Base-by-base conservation (phyloP, 164 flowering plant genomes). In the Saururus chinensis region DNA sequence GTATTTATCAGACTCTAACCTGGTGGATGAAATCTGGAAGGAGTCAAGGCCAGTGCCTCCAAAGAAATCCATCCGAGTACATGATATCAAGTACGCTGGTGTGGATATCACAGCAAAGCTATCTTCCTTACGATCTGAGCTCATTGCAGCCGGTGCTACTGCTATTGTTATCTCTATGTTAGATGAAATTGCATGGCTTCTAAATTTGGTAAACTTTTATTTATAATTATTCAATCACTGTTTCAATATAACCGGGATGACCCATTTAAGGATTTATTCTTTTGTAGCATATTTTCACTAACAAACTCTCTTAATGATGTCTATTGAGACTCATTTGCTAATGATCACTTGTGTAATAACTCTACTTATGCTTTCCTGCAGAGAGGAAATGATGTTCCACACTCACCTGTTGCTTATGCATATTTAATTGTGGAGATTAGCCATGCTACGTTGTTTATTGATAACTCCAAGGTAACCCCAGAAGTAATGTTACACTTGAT, bases 131-230 rank as follows among this genome's bases (percentile, higher is more conserved):
- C 83, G 97, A 68, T 78, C 85, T 30, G 83, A 88, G 67, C 79
- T 93, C 21, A 52, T 20, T 59, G 76, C 75, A 70, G 78, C 76
- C 65, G 89, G 87, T 68, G 66, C 82, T 63, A 80, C 91, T 62
- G 91, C 95, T 25, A 85, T 88, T 62, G 80, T 88, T 56, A 76
- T 90, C 54, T 81, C 96, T 17, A 85, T 83, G 96, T 96, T 93
- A 66, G 99, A 93, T 83, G 99, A 93, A 69, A 63, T 93, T 61
- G 96, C 97, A 11, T 93, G 99, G 99, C 73, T 93, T 74, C 74
- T 93, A 78, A 93, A 93, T 79, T 70, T 88, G 96, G 99, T 93
- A 84, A 76, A 55, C 40, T 30, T 62, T 59, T 53, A 53, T 53
- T 10, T 21, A 30, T 37, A 9, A 40, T 30, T 30, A 6, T 6